These are phyloP conservation scores for Quercus cerris DNA, from an alignment of 306 rosid species.

Conservation along the genomic window DNA sequence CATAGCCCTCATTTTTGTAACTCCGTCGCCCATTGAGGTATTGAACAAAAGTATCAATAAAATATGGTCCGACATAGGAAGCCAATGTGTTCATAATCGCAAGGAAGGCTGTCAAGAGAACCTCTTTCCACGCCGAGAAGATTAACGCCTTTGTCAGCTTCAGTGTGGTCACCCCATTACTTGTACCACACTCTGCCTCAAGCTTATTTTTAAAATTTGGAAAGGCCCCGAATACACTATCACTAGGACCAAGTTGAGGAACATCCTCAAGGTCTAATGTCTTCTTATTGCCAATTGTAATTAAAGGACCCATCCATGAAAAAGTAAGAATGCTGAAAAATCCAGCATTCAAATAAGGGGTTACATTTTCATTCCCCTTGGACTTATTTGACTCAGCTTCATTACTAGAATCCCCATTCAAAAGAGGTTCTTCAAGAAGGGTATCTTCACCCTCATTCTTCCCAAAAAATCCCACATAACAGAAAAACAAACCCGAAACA, in stretches of 20 bases:
- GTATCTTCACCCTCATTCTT: conserved; percentile 17
- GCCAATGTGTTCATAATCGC: too few relatives aligned
- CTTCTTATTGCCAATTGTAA: conserved; percentile 40
- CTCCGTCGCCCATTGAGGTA: conserved; percentile 48
- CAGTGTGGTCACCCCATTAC: conserved; percentile 24
- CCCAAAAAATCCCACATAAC: conserved; percentile 26
- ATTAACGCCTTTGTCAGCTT: conserved; percentile 31
- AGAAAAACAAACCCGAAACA: conserved; percentile 34
- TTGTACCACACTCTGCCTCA: conserved; percentile 25
- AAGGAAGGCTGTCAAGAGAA: too few relatives aligned
- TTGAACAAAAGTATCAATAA: conserved; percentile 46
- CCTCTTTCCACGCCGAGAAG: conserved; percentile 36
- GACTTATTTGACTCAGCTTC: conserved; percentile 20
- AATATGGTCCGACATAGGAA: conserved; percentile 46
- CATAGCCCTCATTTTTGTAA: conserved; percentile 36
- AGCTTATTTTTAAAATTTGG: conserved; percentile 32
- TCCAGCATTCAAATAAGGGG: conserved; percentile 45
- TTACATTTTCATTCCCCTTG: conserved; percentile 28
- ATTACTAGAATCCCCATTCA: conserved; percentile 26
- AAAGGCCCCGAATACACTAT: conserved; percentile 29
- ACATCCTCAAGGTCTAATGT: conserved; percentile 53
- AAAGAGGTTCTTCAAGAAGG: conserved; percentile 40
- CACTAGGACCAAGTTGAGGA: conserved; percentile 44
- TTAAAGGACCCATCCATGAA: conserved; percentile 47
- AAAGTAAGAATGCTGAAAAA: conserved; percentile 41